Evolutionary conservation across 2,329 filamentous ascomycete species (phyloP), one percentile per base, ranked within the genome.

Genomic region (Orbilia quercus): DNA sequence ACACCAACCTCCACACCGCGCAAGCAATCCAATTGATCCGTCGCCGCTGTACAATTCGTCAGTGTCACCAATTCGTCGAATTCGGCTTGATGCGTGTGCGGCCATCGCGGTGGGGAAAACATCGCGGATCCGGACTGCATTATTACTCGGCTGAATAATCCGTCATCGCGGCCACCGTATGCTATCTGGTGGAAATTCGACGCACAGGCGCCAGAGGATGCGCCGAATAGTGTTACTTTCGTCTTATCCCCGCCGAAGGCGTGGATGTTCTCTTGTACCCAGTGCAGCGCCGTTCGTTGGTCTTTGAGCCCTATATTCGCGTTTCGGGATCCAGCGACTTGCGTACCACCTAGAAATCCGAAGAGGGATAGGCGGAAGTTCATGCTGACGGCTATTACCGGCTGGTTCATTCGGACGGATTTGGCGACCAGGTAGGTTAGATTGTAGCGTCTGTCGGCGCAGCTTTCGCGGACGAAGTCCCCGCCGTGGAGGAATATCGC

Each of bases 261-360:
- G 4, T 79, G 83, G 59, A 88, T 85, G 78, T 89, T 89, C 23
- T 84, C 81, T 75, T 83, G 81, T 20, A 90, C 84, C 88, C 88
- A 90, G 64, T 82, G 80, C 22, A 90, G 81, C 14, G 86, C 82
- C 12, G 84, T 77, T 70, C 84, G 82, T 79, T 90, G 88, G 77
- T 90, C 89, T 75, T 83, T 82, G 67, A 90, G 79, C 1, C 89
- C 89, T n/a, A 89, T 79, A 76, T 91, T 92, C 2, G 83, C 81
- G 40, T 81, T 80, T 2, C 84, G 83, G 18, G 80, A 77, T 11
- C 76, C 79, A 2, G 80, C 78, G 23, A 85, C 77, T 76, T 80
- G 82, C 78, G 72, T 82, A 76, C 82, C 82, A 62, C 81, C 82
- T 14, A 87, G 77, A 76, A 86, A 87, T 2, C 86, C 85, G 80